Conservation (phyloP, 345 rosid genomes). For the Hypericum androsaemum region DNA sequence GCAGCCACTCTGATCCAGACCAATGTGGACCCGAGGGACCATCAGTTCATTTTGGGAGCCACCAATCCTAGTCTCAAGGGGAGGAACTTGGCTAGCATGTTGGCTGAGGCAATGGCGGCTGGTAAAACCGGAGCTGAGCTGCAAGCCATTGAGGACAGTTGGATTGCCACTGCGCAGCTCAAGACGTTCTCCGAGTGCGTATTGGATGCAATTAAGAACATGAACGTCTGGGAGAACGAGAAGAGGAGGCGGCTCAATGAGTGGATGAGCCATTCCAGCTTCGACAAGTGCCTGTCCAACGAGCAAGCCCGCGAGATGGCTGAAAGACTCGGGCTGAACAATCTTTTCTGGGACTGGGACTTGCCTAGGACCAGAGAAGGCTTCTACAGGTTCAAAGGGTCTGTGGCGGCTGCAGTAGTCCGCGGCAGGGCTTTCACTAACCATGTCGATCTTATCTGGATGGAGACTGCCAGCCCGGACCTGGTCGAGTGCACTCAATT, state of each 20-base stretch:
- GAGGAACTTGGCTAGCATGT: conserved; percentile 46
- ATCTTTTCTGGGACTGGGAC: conserved; percentile 99
- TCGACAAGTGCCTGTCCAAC: conserved; percentile 55
- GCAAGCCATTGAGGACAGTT: conserved; percentile 75
- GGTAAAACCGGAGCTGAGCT: conserved; percentile 71
- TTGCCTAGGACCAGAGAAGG: conserved; percentile 93
- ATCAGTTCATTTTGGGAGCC: conserved; percentile 83
- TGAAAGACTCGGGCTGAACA: conserved; percentile 49
- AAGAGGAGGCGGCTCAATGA: conserved; percentile 48
- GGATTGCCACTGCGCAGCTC: conserved; percentile 62
- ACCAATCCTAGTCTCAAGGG: conserved; percentile 71
- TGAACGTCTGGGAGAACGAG: conserved; percentile 50
- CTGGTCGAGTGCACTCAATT: conserved; percentile 65
- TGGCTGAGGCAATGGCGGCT: conserved; percentile 66
- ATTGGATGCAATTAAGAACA: conserved; percentile 43
- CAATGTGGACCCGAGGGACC: conserved; percentile 77
- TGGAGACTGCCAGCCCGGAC: conserved; percentile 90
- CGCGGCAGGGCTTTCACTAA: conserved; percentile 91
- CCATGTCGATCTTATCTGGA: conserved; percentile 76
- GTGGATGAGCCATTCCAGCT: conserved; percentile 63
- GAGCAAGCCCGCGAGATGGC: conserved; percentile 70
- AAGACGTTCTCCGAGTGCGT: conserved; percentile 75
- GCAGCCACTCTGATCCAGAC: conserved; percentile 79
- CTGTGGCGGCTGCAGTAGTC: conserved; percentile 67
- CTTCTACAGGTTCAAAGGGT: conserved; percentile 84